Evolutionary conservation across 306 rosid species (phyloP).

Genomic region (Malus fusca): DNA sequence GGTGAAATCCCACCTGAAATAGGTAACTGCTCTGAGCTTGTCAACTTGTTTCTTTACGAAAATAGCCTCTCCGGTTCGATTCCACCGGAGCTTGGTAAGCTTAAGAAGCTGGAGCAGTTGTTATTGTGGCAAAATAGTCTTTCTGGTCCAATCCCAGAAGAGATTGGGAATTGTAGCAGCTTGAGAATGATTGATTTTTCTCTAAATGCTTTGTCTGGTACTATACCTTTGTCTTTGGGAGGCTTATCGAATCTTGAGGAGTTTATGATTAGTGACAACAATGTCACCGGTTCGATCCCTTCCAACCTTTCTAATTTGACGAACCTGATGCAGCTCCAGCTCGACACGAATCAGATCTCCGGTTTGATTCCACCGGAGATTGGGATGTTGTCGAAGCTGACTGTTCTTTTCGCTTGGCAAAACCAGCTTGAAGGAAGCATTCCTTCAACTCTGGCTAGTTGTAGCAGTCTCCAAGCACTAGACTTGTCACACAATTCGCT

Average conservation of each 20-base stretch:
- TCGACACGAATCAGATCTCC: constrained; percentile 84
- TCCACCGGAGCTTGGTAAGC: constrained; percentile 71
- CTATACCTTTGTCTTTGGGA: constrained; percentile 66
- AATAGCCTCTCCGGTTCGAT: constrained; percentile 77
- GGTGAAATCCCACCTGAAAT: constrained; percentile 83
- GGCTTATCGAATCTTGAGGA: constrained; percentile 51
- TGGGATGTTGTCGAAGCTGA: constrained; percentile 52
- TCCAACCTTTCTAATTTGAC: constrained; percentile 55
- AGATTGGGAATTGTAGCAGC: constrained; percentile 72
- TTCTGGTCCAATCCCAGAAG: constrained; percentile 65
- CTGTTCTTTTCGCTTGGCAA: constrained; percentile 80
- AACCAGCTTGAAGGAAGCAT: constrained; percentile 93
- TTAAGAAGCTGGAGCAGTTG: constrained; percentile 65
- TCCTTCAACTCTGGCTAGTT: constrained; percentile 56
- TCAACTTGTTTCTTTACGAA: constrained; percentile 70
- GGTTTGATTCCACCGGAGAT: constrained; percentile 81
- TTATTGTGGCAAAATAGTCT: constrained; percentile 81
- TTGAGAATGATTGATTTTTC: constrained; percentile 82
- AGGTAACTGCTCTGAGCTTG: constrained; percentile 89
- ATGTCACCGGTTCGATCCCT: constrained; percentile 86
- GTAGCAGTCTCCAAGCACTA: constrained; percentile 55
- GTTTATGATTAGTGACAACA: constrained; percentile 84
- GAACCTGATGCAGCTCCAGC: constrained; percentile 65
- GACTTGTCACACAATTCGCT: constrained; percentile 80
- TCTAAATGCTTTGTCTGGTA: constrained; percentile 75